Conservation (phyloP, 1,139 yeast species). For the Schizosaccharomyces versatilis region DNA sequence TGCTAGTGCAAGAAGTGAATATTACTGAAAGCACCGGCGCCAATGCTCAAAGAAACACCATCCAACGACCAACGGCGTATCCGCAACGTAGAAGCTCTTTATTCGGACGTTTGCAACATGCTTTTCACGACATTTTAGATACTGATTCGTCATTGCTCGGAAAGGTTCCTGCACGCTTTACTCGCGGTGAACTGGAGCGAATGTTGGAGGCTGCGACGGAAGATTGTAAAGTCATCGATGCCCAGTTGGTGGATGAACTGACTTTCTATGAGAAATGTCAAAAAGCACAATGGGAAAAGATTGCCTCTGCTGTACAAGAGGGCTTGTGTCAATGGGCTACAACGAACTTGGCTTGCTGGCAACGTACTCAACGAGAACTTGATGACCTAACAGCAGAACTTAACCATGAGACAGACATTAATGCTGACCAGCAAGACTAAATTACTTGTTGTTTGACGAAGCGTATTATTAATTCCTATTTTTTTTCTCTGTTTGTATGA, state of each 20-base stretch:
- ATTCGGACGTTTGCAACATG: neutral
- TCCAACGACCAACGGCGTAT: neutral
- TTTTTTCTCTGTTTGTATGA: no score
- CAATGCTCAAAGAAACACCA: no score
- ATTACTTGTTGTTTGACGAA: no score
- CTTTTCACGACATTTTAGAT: neutral
- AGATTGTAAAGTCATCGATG: neutral
- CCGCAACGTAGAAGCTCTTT: neutral
- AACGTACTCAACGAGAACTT: neutral
- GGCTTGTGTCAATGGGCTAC: neutral
- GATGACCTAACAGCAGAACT: neutral
- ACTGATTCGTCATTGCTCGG: neutral
- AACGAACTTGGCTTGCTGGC: neutral
- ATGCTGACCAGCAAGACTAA: no score
- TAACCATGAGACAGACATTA: no score
- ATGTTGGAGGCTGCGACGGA: neutral
- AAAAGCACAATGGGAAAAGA: neutral
- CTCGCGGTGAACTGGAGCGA: neutral
- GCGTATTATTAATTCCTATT: no score
- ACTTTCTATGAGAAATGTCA: neutral
- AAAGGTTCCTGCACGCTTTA: neutral
- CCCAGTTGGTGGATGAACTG: neutral
- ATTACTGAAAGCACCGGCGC: neutral
- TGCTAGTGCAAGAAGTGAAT: neutral
- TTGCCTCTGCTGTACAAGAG: neutral